Conservation (phyloP, 2,329 filamentous ascomycete species). For the Trichocomaceae sp. region DNA sequence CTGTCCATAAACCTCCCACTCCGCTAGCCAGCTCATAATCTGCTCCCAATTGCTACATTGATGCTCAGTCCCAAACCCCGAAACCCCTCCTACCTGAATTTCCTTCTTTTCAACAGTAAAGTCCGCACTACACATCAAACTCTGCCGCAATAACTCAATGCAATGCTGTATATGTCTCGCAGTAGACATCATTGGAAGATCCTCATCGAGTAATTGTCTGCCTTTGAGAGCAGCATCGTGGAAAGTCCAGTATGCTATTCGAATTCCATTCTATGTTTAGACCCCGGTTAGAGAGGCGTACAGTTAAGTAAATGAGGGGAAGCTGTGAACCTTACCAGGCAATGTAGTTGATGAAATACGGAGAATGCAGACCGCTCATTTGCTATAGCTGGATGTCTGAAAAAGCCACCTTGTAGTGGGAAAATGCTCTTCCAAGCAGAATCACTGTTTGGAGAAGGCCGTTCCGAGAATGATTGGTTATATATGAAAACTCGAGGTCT, state of each 20-base stretch:
- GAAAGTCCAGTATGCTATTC: not conserved
- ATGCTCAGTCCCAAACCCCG: not conserved
- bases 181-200: not conserved
- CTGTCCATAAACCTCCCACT: not conserved
- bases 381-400: slow-evolving; percentile 4
- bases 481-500: not conserved
- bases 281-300: no score
- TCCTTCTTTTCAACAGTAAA: not conserved
- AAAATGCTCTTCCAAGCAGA: not conserved
- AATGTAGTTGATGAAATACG: slow-evolving; percentile 2
- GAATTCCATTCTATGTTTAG: not conserved
- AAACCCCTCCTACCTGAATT: not conserved
- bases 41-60: not conserved
- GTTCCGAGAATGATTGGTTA: not conserved
- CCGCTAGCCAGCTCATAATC: not conserved
- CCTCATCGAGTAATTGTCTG: not conserved
- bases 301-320: no score
- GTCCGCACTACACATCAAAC: not conserved
- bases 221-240: not conserved
- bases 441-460: not conserved
- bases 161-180: not conserved
- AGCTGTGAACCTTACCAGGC: not conserved
- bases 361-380: not conserved
- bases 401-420: not conserved
- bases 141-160: not conserved